Evolutionary conservation across 768 basidiomycete species (phyloP), one percentile per base, ranked within the genome.

Genomic region (Chlorophyllum brunneum): DNA sequence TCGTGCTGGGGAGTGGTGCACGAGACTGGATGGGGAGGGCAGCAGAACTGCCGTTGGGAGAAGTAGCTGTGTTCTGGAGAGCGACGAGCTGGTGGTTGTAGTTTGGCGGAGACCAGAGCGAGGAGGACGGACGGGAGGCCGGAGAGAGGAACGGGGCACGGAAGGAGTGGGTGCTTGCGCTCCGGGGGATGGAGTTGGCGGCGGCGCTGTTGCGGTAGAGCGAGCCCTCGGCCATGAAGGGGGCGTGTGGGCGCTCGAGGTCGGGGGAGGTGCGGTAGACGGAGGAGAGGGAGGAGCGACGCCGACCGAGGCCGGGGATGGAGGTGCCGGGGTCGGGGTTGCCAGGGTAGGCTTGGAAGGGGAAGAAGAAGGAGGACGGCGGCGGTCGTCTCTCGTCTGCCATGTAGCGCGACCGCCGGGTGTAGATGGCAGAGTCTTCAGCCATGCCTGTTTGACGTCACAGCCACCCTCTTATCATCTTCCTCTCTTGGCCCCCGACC

Each of bases 141-240:
- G 86, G 87, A 3, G 83, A 78, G 48, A 87, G 78, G 69, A 87
- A 87, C 1, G 86, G 83, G 0, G 79, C 70, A 22, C 86, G 80
- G 71, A 89, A 88, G 11, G 74, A 76, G 33, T 74, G 76, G 1
- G 72, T 67, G 18, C 71, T 75, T 48, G 64, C 62, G 24, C 61
- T 66, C 26, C 80, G 64, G 11, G 81, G 79, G 43, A 78, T n/a
- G n/a, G 55, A 23, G 55, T 61, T 68, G 2, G 70, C 76, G 0
- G 76, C 77, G 2, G 73, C 77, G 48, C 72, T 75, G 52, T 63
- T 63, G 52, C 68, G n/a, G n/a, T n/a, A n/a, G n/a, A n/a, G n/a
- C n/a, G n/a, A n/a, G 31, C 57, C 51, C 23, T 46, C 57, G 10
- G 58, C 59, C 73, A 74, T 75, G 63, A 81, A 82, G 0, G 80